Evolutionary conservation across 2,329 filamentous ascomycete genomes (phyloP).

Genomic region (Epicoccum nigrum): DNA sequence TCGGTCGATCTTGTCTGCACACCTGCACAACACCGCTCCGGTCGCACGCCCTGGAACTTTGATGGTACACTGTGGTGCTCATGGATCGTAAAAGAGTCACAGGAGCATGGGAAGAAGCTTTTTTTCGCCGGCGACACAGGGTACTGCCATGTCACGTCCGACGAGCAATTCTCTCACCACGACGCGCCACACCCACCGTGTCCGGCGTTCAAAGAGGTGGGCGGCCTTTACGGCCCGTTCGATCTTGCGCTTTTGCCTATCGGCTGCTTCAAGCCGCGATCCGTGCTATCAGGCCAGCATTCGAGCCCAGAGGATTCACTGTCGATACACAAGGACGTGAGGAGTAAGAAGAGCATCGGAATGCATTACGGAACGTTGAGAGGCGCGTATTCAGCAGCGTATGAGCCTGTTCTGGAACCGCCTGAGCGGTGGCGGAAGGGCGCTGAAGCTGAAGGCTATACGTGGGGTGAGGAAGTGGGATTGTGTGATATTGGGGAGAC

Average conservation of each 20-base stretch:
- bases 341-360: conserved; percentile 55
- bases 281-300: conserved; percentile 54
- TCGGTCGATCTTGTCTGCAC: conserved; percentile 53
- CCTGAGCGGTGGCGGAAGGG: conserved; percentile 53
- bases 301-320: conserved; percentile 56
- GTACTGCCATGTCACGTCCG: conserved; percentile 49
- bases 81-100: conserved; percentile 49
- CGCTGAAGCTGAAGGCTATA: conserved; percentile 51
- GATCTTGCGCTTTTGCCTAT: conserved; percentile 58
- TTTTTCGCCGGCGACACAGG: conserved; percentile 60
- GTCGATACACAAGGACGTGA: conserved; percentile 55
- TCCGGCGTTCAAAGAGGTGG: conserved; percentile 57
- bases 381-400: conserved; percentile 53
- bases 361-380: conserved; percentile 61
- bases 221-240: conserved; percentile 55
- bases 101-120: conserved; percentile 41
- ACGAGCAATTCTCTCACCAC: conserved; percentile 39
- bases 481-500: conserved; percentile 57
- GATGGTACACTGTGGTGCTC: conserved; percentile 56
- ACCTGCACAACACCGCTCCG: conserved; percentile 57
- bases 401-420: conserved; percentile 58
- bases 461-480: conserved; percentile 46
- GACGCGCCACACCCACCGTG: conserved; percentile 50
- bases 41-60: conserved; percentile 49
- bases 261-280: conserved; percentile 55